A percentile compares a stretch with the other conserved stretches of the same genome.
Conservation (phyloP, 2,329 filamentous ascomycete genomes). For the Bipolaris gigantea region DNA sequence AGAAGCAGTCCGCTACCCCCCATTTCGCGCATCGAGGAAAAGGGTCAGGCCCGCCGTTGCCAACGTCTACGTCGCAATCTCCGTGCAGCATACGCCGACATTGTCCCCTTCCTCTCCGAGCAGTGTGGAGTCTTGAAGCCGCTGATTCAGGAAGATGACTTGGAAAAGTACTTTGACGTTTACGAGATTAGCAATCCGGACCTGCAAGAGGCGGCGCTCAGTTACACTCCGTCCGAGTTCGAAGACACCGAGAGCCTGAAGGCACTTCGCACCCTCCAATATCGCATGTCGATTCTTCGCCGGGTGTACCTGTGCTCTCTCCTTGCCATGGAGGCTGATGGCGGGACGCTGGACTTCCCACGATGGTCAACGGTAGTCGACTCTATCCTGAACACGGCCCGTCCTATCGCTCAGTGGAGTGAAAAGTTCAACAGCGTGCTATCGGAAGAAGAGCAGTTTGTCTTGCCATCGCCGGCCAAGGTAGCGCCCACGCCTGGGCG, state of each 20-base stretch:
- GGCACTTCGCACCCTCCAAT: conserved; percentile 65
- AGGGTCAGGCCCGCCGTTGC: conserved; percentile 76
- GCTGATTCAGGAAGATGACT: conserved; percentile 75
- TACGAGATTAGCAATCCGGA: conserved; percentile 54
- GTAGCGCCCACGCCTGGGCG: conserved; percentile 68
- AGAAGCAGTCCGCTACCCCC: conserved; percentile 89
- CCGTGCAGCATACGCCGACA: conserved; percentile 67
- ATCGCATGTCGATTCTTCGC: conserved; percentile 76
- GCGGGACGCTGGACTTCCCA: conserved; percentile 72
- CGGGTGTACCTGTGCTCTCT: conserved; percentile 89
- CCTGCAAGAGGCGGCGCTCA: conserved; percentile 50
- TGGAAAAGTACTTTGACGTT: conserved; percentile 89
- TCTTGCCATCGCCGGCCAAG: conserved; percentile 59
- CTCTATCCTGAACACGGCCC: conserved; percentile 68
- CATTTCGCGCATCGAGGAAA: conserved; percentile 87
- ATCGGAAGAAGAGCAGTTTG: conserved; percentile 71
- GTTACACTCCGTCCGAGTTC: conserved; percentile 65
- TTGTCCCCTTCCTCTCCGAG: conserved; percentile 72
- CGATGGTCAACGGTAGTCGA: conserved; percentile 80
- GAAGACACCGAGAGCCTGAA: conserved; percentile 80
- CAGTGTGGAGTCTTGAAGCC: conserved; percentile 69
- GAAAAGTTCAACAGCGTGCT: conserved; percentile 69
- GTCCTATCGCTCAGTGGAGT: conserved; percentile 63
- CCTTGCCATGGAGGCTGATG: conserved; percentile 80
- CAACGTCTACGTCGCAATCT: conserved; percentile 76